These are phyloP conservation scores for Avena sativa DNA, from an alignment of 176 grass and related monocot genomes.

Conservation along the genomic window DNA sequence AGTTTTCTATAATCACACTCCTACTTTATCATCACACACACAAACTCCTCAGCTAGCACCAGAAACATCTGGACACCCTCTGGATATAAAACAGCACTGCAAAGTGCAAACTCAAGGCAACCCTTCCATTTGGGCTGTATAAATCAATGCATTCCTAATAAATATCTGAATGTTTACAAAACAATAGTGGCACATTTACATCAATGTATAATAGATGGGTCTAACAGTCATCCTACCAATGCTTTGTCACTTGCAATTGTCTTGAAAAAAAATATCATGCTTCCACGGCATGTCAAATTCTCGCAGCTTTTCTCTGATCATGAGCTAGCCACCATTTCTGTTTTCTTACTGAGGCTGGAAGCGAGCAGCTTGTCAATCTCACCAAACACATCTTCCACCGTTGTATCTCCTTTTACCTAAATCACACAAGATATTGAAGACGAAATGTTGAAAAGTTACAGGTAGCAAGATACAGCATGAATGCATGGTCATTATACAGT, in stretches of 20 bases:
- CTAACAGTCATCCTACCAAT: conserved; percentile 9
- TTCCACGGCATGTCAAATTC: not conserved
- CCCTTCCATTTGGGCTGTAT: conserved; percentile 8
- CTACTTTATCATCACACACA: not conserved
- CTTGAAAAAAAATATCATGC: conserved; percentile 23
- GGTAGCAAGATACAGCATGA: not conserved
- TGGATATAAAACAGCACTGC: not conserved
- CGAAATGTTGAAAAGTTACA: conserved; percentile 4
- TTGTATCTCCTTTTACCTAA: conserved; percentile 66
- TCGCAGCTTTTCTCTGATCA: not conserved
- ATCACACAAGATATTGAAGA: conserved; percentile 12
- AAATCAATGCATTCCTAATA: conserved; percentile 35
- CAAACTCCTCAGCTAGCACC: not conserved
- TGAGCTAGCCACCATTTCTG: conserved; percentile 23
- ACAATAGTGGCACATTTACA: conserved; percentile 19
- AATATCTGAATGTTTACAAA: conserved; percentile 1
- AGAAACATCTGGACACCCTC: not conserved
- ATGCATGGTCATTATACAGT: not conserved
- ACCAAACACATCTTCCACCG: conserved; percentile 69
- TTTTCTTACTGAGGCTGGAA: conserved; percentile 68
- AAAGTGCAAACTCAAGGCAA: not conserved
- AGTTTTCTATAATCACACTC: not conserved
- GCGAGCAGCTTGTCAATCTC: conserved; percentile 66
- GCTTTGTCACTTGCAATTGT: conserved; percentile 19
- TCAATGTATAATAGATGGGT: not conserved